Base-by-base conservation (phyloP, 805 yeast species). In the Ogataea ramenticola region DNA sequence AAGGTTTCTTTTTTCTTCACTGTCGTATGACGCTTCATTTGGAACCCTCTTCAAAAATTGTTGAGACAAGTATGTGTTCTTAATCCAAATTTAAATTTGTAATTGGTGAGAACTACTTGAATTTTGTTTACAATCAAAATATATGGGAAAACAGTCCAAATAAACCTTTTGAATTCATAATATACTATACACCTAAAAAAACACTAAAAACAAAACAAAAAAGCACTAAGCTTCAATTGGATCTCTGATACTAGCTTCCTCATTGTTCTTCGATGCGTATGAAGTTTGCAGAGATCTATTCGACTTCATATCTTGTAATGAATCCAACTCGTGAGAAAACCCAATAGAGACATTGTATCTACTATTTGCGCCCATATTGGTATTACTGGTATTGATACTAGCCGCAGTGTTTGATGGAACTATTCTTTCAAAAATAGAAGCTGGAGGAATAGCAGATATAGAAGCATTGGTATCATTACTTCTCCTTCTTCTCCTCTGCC, bases 401-500 rank as follows among this genome's bases (percentile, higher is more conserved):
- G 29, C 49, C 36, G 49, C 47, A 22, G 48, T 55, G 26, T 42
- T 48, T 40, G 53, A 45, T 16, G 61, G 56, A 29, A 67, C 56
- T 9, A 75, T 62, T 42, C 82, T 64, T 50, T 80, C 87, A 64
- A 79, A 64, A 10, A 82, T 79, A 49, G 84, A 77, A n/a, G 86
- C 83, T 0, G 89, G 88, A 1, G 88, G 79, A 16, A 82, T 81
- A 0, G 87, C 87, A 24, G 79, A 68, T 0, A 84, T 77, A 41
- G 84, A 77, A 19, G 86, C 77, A 50, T 79, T 81, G 24, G 76
- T 72, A 34, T 74, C 71, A 9, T 68, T 55, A 22, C 65, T 60
- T 19, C 65, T 46, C 31, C 67, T 48, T 45, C 66, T 48, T 45
- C 66, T 49, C 38, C 61, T 47, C 39, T 61, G 56, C 21, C 66